These are phyloP conservation scores for Colletotrichum melonis DNA, from an alignment of 2,329 filamentous ascomycete species.

Conservation along the genomic window DNA sequence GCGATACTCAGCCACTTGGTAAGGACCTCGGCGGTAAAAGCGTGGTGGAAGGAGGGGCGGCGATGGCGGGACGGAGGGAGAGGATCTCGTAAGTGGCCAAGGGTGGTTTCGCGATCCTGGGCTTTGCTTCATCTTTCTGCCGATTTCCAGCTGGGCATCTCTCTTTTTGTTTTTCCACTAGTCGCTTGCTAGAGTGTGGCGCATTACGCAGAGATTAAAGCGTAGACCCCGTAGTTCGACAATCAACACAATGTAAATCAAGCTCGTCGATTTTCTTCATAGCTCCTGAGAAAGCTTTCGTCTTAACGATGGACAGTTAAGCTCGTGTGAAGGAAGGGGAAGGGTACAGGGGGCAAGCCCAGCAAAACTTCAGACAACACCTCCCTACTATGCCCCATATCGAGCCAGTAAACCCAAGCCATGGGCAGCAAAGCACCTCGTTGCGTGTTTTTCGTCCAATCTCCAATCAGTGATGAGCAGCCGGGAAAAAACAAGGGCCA, in stretches of 20 bases:
- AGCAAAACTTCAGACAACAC: not conserved
- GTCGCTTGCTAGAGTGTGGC: not conserved
- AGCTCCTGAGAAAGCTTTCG: constrained; percentile 11
- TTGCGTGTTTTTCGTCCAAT: constrained; percentile 16
- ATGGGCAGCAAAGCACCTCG: not conserved
- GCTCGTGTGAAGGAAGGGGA: constrained; percentile 1
- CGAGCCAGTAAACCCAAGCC: not conserved
- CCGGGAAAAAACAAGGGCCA: not conserved
- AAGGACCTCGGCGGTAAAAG: too few species aligned
- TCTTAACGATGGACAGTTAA: constrained; percentile 2
- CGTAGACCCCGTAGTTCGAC: not conserved
- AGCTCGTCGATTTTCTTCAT: not conserved
- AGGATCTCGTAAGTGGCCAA: constrained; percentile 5
- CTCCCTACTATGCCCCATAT: too few species aligned
- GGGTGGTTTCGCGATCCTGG: constrained; percentile 24
- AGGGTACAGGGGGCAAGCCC: not conserved
- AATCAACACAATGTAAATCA: not conserved
- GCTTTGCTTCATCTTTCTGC: constrained; percentile 18
- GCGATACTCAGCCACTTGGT: too few species aligned
- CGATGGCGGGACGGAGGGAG: not conserved
- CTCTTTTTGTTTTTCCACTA: not conserved
- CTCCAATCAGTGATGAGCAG: not conserved
- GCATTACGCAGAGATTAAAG: not conserved
- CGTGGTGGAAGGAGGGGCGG: not conserved
- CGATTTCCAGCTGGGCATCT: constrained; percentile 12